Conservation (phyloP, 805 yeast species). For the Cyberlindnera xishuangbannaensis region DNA sequence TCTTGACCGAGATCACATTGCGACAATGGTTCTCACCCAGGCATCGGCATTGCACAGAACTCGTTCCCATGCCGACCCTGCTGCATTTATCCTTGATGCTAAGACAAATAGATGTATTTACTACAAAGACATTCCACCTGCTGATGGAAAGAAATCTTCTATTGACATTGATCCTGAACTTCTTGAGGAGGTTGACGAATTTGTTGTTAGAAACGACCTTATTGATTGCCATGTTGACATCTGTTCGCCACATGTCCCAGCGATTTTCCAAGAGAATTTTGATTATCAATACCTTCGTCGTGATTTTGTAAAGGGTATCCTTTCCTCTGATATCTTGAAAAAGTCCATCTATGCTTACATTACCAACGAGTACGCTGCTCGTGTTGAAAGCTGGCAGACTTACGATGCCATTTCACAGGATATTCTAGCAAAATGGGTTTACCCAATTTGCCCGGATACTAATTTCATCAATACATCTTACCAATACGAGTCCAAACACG, state of each 20-base stretch:
- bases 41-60: slow-evolving; percentile 84
- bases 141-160: slow-evolving; percentile 36
- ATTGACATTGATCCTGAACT: slow-evolving; percentile 80
- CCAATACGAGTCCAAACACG: slow-evolving; percentile 74
- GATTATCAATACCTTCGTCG: slow-evolving; percentile 84
- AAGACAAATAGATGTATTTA: slow-evolving; percentile 71
- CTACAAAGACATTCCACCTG: slow-evolving; percentile 69
- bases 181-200: slow-evolving; percentile 65
- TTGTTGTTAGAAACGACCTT: slow-evolving; percentile 81
- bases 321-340: slow-evolving; percentile 83
- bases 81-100: slow-evolving; percentile 76
- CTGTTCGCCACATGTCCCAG: slow-evolving; percentile 91
- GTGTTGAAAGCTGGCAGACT: slow-evolving; percentile 94
- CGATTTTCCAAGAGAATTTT: slow-evolving; percentile 92
- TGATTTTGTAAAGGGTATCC: slow-evolving; percentile 87
- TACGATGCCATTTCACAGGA: slow-evolving; percentile 90
- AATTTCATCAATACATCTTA: slow-evolving; percentile 72
- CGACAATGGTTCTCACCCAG: slow-evolving; percentile 87
- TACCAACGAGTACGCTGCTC: slow-evolving; percentile 74
- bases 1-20: slow-evolving; percentile 82
- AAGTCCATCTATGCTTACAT: slow-evolving; percentile 88
- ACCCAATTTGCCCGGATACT: slow-evolving; percentile 85
- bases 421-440: slow-evolving; percentile 84
- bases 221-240: slow-evolving; percentile 96
- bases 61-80: slow-evolving; percentile 74